Evolutionary conservation across 441 rosid species (phyloP).

Genomic region (Monsonia emarginata): DNA sequence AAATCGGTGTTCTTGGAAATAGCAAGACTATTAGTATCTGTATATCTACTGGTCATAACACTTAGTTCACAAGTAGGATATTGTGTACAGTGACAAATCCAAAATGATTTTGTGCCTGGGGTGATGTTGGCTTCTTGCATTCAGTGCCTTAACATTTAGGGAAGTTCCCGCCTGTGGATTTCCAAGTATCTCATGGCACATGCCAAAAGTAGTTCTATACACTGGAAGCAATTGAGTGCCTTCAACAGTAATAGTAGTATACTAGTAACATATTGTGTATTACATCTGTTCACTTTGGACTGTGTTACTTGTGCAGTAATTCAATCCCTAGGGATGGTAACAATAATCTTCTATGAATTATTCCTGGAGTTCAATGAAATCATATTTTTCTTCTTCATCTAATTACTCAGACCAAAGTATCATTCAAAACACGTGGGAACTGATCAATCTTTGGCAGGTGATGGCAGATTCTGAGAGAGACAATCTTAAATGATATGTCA

Average conservation of each 20-base stretch:
- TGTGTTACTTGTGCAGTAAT: not conserved
- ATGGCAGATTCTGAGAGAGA: conserved; percentile 67
- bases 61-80: not conserved
- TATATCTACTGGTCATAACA: not conserved
- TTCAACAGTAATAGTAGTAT: not conserved
- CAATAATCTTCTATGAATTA: not conserved
- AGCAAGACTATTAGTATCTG: not conserved
- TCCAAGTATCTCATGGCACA: not conserved
- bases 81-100: not conserved
- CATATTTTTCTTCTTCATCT: conserved; percentile 1
- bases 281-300: not conserved
- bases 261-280: not conserved
- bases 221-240: conserved; percentile 7
- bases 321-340: not conserved
- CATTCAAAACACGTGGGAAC: conserved; percentile 43
- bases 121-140: not conserved
- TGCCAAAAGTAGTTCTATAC: not conserved
- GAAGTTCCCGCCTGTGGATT: not conserved
- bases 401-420: conserved; percentile 2
- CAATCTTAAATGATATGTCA: conserved; percentile 42
- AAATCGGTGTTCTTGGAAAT: not conserved
- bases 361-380: not conserved
- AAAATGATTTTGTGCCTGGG: not conserved
- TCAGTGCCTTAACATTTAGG: not conserved
- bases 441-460: conserved; percentile 90